Base-by-base conservation (phyloP, 148 eudicot species). In the Spergularia bocconei region DNA sequence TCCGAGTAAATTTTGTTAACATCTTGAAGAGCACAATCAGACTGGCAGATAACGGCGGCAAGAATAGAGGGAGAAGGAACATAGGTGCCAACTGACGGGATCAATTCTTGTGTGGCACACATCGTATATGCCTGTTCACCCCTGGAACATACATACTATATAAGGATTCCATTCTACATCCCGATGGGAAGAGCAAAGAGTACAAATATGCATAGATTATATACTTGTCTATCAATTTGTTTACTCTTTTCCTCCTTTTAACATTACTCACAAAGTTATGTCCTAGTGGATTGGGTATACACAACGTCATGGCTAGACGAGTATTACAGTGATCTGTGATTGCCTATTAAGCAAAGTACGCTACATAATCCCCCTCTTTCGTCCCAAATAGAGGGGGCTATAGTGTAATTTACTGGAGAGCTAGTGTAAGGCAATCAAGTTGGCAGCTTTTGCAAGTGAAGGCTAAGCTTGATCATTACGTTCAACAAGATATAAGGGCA, bases 21-120 rank as follows among this genome's bases (percentile, higher is more conserved):
- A 62, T 86, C 81, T 76, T 90, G 99, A 69, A 95, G 87, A 61
- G 83, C 82, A 77, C 86, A 85, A 84, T 95, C 97, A 72, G 92
- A 82, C 77, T 85, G 92, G 67, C 90, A 92, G 73, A 92, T 82
- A 67, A 83, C 89, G 65, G 88, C 91, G 65, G 99, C 91, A 79
- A 95, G 96, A 77, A 95, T 75, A 60, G 88, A 81, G 71, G 99
- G 99, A 79, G 94, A 89, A 63, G 97, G 97, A 61, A 91, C 90
- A 70, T 86, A 73, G 59, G 93, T 79, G 84, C 99, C 99, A 80
- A 95, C 84, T 71, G 94, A 82, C 54, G 99, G 99, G 85, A 95
- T 89, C 87, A 95, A 73, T 70, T 95, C 99, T 82, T 95, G 94
- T 80, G 88, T 87, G 85, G 85, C 74, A 82, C 92, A 89, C 88